Evolutionary conservation across 345 rosid species (phyloP).

Genomic region (Murraya koenigii): DNA sequence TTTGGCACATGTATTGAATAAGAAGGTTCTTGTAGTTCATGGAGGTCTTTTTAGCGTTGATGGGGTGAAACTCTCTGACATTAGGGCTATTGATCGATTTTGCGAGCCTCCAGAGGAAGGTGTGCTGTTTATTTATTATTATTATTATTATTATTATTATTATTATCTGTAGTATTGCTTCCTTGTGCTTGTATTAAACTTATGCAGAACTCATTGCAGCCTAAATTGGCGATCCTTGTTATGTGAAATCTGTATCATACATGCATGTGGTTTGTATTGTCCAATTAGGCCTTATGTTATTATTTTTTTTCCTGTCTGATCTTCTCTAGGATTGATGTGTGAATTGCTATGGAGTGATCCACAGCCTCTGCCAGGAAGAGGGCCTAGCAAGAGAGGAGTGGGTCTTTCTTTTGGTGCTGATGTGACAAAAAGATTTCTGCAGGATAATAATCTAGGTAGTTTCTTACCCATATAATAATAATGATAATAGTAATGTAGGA

Average conservation of each 20-base stretch:
- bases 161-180: not conserved
- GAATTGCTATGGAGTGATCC: constrained; percentile 99
- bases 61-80: constrained; percentile 90
- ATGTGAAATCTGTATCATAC: not conserved
- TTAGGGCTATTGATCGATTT: constrained; percentile 82
- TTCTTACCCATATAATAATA: not conserved
- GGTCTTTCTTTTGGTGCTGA: constrained; percentile 95
- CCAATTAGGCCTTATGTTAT: not conserved
- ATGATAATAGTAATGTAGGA: constrained; percentile 60
- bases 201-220: not conserved
- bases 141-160: not conserved
- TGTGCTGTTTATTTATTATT: constrained; percentile 22
- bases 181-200: not conserved
- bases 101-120: constrained; percentile 99
- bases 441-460: constrained; percentile 88
- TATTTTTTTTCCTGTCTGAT: constrained; percentile 8
- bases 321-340: constrained; percentile 79
- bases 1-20: constrained; percentile 81
- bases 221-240: not conserved
- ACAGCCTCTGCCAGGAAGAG: constrained; percentile 90
- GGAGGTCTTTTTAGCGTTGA: constrained; percentile 98
- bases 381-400: constrained; percentile 97
- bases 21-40: constrained; percentile 84
- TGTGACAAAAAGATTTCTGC: constrained; percentile 77
- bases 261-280: not conserved